Evolutionary conservation across 2,329 filamentous ascomycete species (phyloP).

Genomic region (Ploettnerulaceae sp.): DNA sequence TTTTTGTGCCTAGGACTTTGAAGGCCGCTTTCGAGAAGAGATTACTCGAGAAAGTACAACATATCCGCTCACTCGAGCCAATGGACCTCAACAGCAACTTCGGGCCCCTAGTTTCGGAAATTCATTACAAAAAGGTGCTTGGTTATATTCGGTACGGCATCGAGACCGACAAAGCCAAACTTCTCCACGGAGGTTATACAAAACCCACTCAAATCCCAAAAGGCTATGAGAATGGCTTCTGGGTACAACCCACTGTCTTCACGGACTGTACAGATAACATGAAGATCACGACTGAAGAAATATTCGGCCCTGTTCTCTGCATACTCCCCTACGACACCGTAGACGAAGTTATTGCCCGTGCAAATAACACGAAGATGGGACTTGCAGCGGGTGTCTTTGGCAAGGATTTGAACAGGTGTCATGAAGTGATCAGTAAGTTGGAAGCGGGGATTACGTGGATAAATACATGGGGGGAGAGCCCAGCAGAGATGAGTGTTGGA

Average conservation of each 20-base stretch:
- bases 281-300: slow-evolving; percentile 76
- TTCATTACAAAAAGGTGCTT: slow-evolving; percentile 73
- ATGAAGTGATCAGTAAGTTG: slow-evolving; percentile 64
- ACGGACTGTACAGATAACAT: slow-evolving; percentile 80
- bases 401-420: slow-evolving; percentile 66
- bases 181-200: slow-evolving; percentile 67
- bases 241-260: slow-evolving; percentile 80
- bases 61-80: slow-evolving; percentile 67
- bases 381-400: slow-evolving; percentile 83
- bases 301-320: slow-evolving; percentile 84
- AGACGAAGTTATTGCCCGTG: slow-evolving; percentile 64
- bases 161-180: slow-evolving; percentile 64
- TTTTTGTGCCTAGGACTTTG: slow-evolving; percentile 68
- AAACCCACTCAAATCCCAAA: slow-evolving; percentile 41
- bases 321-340: slow-evolving; percentile 69
- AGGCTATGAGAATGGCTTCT: slow-evolving; percentile 59
- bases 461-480: slow-evolving; percentile 89
- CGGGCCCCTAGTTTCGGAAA: slow-evolving; percentile 71
- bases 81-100: slow-evolving; percentile 73
- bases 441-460: slow-evolving; percentile 89
- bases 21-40: slow-evolving; percentile 63
- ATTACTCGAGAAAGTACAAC: slow-evolving; percentile 64
- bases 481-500: slow-evolving; percentile 87
- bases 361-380: slow-evolving; percentile 72
- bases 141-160: slow-evolving; percentile 72